Evolutionary conservation across 2,329 filamentous ascomycete genomes (phyloP).

Genomic region (Coniochaeta sp.): DNA sequence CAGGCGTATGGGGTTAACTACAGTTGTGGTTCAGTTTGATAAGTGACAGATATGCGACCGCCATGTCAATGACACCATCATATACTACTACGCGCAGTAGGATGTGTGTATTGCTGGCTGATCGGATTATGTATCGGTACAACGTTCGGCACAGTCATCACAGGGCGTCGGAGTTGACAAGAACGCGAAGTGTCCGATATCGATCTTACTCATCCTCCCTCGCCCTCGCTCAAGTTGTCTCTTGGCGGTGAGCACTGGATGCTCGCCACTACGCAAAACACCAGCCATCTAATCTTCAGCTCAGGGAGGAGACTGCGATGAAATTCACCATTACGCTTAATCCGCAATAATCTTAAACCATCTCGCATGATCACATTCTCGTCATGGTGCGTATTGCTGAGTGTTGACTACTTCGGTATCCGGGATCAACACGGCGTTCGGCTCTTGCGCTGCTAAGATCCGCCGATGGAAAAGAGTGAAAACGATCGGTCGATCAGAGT

Average conservation of each 20-base stretch:
- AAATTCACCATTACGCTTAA: background rate
- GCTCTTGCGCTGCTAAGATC: background rate
- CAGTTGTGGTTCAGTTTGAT: background rate
- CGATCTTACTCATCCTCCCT: background rate
- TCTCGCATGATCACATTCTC: background rate
- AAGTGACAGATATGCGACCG: background rate
- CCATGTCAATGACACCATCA: background rate
- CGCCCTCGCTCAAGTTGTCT: background rate
- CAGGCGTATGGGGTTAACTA: background rate
- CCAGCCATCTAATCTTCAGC: background rate
- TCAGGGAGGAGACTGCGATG: background rate
- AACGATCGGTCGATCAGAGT: background rate
- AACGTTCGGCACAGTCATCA: background rate
- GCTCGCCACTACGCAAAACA: background rate
- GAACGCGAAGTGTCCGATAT: background rate
- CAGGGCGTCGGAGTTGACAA: background rate
- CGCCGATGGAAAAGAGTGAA: background rate
- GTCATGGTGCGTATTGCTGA: background rate
- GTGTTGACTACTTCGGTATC: background rate
- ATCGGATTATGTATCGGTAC: background rate
- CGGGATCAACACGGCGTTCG: background rate
- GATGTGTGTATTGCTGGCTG: background rate
- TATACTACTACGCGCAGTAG: too few species aligned
- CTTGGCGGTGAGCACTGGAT: background rate
- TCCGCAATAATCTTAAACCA: too few species aligned